These are phyloP conservation scores for Pythium phragmiticola DNA, from an alignment of 352 stramenopile species.

Conservation along the genomic window DNA sequence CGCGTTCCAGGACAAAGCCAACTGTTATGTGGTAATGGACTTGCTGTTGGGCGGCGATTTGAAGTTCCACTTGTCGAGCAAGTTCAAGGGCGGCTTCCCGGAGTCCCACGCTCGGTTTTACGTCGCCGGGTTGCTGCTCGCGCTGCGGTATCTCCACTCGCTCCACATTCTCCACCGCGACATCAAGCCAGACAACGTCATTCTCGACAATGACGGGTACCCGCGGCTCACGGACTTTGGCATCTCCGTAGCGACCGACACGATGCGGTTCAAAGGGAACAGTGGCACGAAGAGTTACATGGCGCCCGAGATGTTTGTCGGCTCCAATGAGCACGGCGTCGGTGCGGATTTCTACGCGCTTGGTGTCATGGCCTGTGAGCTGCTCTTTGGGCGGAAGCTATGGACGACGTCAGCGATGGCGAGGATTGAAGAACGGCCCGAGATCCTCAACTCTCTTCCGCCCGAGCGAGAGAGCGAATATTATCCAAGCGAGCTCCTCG, in stretches of 20 bases:
- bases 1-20: constrained; percentile 59
- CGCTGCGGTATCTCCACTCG: constrained; percentile 66
- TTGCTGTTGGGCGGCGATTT: constrained; percentile 70
- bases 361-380: constrained; percentile 53
- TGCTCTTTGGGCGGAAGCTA: constrained; percentile 46
- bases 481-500: constrained; percentile 53
- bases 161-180: constrained; percentile 76
- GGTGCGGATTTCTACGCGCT: constrained; percentile 66
- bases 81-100: constrained; percentile 51
- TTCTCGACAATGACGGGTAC: constrained; percentile 78
- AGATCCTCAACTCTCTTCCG: constrained; percentile 30
- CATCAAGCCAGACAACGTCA: constrained; percentile 85
- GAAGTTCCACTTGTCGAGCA: constrained; percentile 59
- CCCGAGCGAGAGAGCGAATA: constrained; percentile 37
- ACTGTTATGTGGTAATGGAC: constrained; percentile 83
- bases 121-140: constrained; percentile 51
- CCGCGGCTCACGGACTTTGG: constrained; percentile 72
- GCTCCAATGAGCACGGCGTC: constrained; percentile 50
- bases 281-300: constrained; percentile 74
- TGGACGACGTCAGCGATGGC: constrained; percentile 37
- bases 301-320: constrained; percentile 65
- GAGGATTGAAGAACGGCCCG: constrained; percentile 34
- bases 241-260: constrained; percentile 54
- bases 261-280: constrained; percentile 45
- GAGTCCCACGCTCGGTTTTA: constrained; percentile 61